Evolutionary conservation across 495 filamentous ascomycete genomes (phyloP).

Genomic region (Xylaria scruposa): DNA sequence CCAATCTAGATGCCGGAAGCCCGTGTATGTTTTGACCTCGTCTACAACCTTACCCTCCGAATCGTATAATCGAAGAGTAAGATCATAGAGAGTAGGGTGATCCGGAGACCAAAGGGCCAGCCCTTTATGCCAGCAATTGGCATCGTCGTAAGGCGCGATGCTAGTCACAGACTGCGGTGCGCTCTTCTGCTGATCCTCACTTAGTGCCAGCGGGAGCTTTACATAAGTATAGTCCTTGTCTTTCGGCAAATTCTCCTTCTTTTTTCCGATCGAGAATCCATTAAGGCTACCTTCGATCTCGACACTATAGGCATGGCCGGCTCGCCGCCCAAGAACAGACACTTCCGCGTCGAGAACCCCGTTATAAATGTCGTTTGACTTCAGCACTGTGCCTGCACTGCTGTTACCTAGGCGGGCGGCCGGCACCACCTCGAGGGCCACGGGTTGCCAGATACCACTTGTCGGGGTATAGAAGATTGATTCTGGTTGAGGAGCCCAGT

Average conservation of each 20-base stretch:
- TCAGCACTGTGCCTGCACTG: conserved; percentile 40
- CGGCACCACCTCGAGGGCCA: conserved; percentile 65
- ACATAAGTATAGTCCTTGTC: conserved; percentile 52
- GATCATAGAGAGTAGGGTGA: conserved; percentile 62
- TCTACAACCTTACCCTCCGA: conserved; percentile 51
- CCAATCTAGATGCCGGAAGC: conserved; percentile 63
- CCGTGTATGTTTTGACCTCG: conserved; percentile 60
- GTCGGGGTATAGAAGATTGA: conserved; percentile 70
- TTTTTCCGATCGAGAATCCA: conserved; percentile 40
- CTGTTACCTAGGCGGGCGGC: conserved; percentile 44
- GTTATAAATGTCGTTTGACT: conserved; percentile 37
- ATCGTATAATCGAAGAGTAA: conserved; percentile 50
- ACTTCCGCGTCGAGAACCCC: conserved; percentile 39
- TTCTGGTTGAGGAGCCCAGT: conserved; percentile 55
- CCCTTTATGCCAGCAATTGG: conserved; percentile 38
- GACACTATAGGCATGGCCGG: conserved; percentile 38
- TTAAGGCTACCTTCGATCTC: conserved; percentile 43
- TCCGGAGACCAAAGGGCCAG: conserved; percentile 61
- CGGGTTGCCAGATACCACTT: conserved; percentile 68
- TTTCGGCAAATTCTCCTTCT: conserved; percentile 36
- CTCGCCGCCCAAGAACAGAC: conserved; percentile 36
- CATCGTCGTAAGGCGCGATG: conserved; percentile 30
- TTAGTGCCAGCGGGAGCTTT: conserved; percentile 53
- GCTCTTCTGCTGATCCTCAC: conserved; percentile 42
- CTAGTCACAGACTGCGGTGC: conserved; percentile 32